phyloP scores from a whole-genome alignment of 2,329 filamentous ascomycete genomes.

The Paramyrothecium roridum region DNA sequence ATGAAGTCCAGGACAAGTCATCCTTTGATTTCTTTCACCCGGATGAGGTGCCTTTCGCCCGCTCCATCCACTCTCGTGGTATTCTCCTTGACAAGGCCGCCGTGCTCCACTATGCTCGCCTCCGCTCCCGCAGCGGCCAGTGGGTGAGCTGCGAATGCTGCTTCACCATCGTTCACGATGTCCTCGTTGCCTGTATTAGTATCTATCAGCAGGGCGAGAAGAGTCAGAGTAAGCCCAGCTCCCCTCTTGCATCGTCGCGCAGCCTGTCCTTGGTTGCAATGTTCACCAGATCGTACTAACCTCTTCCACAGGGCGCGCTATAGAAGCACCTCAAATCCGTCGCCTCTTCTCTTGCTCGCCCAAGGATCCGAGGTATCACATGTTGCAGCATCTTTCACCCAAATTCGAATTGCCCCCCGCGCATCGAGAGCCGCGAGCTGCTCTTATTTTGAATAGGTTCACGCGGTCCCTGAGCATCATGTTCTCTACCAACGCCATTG shows the following conservation, averaged over 20 bases:
- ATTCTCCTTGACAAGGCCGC: constrained; percentile 80
- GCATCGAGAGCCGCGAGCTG: constrained; percentile 75
- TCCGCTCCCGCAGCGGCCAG: constrained; percentile 63
- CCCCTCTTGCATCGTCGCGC: background rate
- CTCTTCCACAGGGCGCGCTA: constrained; percentile 59
- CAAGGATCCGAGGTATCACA: constrained; percentile 81
- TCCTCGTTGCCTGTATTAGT: constrained; percentile 80
- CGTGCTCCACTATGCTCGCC: constrained; percentile 74
- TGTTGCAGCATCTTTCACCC: constrained; percentile 79
- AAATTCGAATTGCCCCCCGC: constrained; percentile 68
- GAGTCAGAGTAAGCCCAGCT: constrained; percentile 65
- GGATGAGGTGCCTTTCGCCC: constrained; percentile 73
- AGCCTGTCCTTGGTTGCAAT: too few species aligned
- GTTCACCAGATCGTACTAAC: background rate
- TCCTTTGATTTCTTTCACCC: constrained; percentile 86
- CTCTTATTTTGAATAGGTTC: constrained; percentile 82
- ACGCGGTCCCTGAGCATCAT: constrained; percentile 79
- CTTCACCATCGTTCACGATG: constrained; percentile 85
- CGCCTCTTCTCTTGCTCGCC: constrained; percentile 79
- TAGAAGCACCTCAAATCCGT: constrained; percentile 74
- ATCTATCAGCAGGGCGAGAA: constrained; percentile 67
- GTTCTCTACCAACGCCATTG: constrained; percentile 77
- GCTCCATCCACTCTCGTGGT: constrained; percentile 68
- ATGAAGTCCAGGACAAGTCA: constrained; percentile 72
- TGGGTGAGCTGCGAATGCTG: constrained; percentile 85